phyloP scores from a whole-genome alignment of 805 yeast species.

The Candida pseudoglaebosa region DNA sequence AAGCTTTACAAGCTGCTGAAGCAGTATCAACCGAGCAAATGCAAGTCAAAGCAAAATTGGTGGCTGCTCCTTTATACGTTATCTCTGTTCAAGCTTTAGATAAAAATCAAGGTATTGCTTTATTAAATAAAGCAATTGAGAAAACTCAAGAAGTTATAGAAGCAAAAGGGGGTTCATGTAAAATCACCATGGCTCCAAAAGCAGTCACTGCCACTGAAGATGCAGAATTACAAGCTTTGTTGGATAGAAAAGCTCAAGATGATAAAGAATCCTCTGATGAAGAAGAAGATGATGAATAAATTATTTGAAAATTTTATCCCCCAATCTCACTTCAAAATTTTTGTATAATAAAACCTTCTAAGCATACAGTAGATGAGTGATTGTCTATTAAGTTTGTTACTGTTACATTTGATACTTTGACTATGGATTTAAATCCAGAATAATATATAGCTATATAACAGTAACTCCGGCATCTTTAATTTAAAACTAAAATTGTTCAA shows the following conservation, averaged over 20 bases:
- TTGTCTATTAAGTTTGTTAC: conserved; percentile 1
- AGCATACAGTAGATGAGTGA: not conserved
- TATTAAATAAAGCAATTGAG: conserved; percentile 74
- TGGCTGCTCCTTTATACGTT: conserved; percentile 96
- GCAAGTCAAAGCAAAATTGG: conserved; percentile 89
- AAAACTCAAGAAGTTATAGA: conserved; percentile 68
- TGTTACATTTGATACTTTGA: conserved; percentile 33
- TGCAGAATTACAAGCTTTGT: conserved; percentile 92
- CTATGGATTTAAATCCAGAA: conserved; percentile 86
- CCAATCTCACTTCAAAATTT: conserved; percentile 1
- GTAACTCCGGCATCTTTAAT: not conserved
- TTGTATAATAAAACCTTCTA: conserved; percentile 1
- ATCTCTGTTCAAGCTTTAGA: conserved; percentile 90
- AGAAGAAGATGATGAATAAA: conserved; percentile 48
- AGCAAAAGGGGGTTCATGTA: conserved; percentile 78
- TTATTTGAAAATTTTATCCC: no score
- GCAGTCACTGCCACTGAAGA: conserved; percentile 98
- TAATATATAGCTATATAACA: not conserved
- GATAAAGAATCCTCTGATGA: conserved; percentile 82
- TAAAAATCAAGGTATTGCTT: conserved; percentile 80
- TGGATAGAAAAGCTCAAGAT: conserved; percentile 90
- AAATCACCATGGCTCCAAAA: conserved; percentile 96
- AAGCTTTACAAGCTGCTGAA: conserved; percentile 85
- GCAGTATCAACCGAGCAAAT: conserved; percentile 73
- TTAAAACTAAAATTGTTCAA: not conserved